These are phyloP conservation scores for Hypoxylon sp. DNA, from an alignment of 2,329 filamentous ascomycete genomes.

Conservation along the genomic window DNA sequence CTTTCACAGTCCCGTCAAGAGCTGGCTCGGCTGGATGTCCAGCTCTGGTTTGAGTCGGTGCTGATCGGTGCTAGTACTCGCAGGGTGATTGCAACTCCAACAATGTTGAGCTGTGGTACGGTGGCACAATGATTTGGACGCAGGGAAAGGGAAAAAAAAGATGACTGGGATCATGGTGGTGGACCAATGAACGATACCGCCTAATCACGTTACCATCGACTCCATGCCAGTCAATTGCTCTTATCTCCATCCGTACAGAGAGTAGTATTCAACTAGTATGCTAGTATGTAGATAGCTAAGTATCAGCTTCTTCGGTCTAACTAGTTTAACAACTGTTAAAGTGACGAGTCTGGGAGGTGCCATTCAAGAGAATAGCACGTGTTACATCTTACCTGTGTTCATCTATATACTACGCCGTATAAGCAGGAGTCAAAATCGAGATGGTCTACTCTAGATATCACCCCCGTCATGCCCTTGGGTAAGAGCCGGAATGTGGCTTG, in stretches of 20 bases:
- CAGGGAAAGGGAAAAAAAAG: constrained; percentile 17
- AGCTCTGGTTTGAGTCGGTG: constrained; percentile 41
- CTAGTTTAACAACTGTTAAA: constrained; percentile 19
- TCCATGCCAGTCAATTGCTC: constrained; percentile 39
- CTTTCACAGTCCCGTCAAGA: constrained; percentile 31
- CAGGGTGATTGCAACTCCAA: constrained; percentile 37
- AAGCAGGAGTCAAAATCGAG: constrained; percentile 20
- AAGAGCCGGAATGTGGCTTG: constrained; percentile 31
- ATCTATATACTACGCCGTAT: constrained; percentile 23
- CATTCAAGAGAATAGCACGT: constrained; percentile 34
- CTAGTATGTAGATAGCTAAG: constrained; percentile 15
- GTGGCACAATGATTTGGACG: constrained; percentile 40
- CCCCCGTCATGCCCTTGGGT: constrained; percentile 15
- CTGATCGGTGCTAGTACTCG: constrained; percentile 44
- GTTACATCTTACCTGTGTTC: constrained; percentile 20
- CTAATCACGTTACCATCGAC: constrained; percentile 46
- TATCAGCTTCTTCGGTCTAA: constrained; percentile 29
- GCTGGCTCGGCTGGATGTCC: constrained; percentile 45
- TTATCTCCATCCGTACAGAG: constrained; percentile 33
- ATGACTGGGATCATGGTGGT: constrained; percentile 17
- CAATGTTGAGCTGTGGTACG: constrained; percentile 38
- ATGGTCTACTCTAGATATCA: constrained; percentile 11
- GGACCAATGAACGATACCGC: constrained; percentile 35
- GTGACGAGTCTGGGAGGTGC: constrained; percentile 19
- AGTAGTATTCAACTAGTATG: constrained; percentile 6